A percentile compares a stretch with the other conserved stretches of the same genome.
Conservation (phyloP, 805 yeast species). For the Cyberlindnera japonica region DNA sequence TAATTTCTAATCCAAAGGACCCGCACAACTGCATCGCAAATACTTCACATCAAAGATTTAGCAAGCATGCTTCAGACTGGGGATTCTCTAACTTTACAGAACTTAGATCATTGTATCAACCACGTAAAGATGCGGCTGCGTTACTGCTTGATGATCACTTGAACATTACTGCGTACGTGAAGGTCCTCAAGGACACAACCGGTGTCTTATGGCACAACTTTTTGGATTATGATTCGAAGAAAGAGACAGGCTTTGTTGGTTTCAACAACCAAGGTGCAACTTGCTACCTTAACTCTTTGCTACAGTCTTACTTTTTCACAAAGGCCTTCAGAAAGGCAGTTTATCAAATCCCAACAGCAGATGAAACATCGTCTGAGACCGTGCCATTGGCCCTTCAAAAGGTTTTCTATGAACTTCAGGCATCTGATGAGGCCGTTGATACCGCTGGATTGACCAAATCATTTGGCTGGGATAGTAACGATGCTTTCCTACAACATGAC, state of each 20-base stretch:
- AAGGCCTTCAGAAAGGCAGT: conserved; percentile 78
- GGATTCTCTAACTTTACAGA: conserved; percentile 83
- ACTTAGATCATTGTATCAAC: conserved; percentile 31
- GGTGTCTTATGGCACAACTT: conserved; percentile 94
- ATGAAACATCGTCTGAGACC: conserved; percentile 43
- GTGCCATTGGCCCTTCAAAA: conserved; percentile 87
- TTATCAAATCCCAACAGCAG: conserved; percentile 81
- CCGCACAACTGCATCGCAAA: conserved; percentile 57
- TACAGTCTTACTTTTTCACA: conserved; percentile 89
- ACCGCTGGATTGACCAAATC: conserved; percentile 85
- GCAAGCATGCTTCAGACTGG: conserved; percentile 83
- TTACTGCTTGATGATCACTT: conserved; percentile 49
- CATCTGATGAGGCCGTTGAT: conserved; percentile 71
- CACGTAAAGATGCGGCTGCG: conserved; percentile 31
- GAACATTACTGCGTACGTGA: conserved; percentile 72
- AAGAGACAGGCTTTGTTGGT: conserved; percentile 87
- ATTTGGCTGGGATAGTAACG: conserved; percentile 96
- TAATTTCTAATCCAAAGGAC: conserved; percentile 75
- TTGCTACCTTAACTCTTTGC: conserved; percentile 86
- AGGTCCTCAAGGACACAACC: conserved; percentile 81
- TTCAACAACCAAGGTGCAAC: conserved; percentile 97
- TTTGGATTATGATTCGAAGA: conserved; percentile 77
- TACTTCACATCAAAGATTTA: conserved; percentile 76
- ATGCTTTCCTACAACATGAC: conserved; percentile 96
- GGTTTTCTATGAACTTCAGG: conserved; percentile 74